Evolutionary conservation across 2,329 filamentous ascomycete species (phyloP).

Genomic region (Neospermospora avenae): DNA sequence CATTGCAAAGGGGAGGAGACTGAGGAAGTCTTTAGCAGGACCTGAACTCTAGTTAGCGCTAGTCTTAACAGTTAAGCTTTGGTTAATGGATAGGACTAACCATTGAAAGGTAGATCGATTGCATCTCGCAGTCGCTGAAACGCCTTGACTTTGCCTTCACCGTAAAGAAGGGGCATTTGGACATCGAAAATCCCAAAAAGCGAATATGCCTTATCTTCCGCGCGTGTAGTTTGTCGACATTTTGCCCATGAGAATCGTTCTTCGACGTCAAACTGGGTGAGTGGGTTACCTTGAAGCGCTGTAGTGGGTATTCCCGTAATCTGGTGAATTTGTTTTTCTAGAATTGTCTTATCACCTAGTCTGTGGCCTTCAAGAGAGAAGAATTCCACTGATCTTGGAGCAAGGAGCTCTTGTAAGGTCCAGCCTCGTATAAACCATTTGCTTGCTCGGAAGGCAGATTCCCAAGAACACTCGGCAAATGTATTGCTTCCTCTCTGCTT

Average conservation of each 20-base stretch:
- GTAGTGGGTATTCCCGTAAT: conserved; percentile 13
- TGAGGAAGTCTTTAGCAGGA: background rate
- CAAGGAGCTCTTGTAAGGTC: conserved; percentile 19
- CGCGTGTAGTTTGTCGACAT: conserved; percentile 34
- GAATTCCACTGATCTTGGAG: conserved; percentile 19
- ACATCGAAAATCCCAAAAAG: conserved; percentile 39
- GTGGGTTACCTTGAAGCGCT: conserved; percentile 8
- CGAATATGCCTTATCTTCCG: conserved; percentile 40
- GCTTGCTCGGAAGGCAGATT: conserved; percentile 15
- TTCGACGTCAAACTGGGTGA: conserved; percentile 14
- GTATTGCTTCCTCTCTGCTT: background rate
- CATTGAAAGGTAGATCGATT: conserved; percentile 27
- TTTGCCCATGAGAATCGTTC: conserved; percentile 40
- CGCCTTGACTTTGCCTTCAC: conserved; percentile 34
- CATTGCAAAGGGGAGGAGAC: background rate
- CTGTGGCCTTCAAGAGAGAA: conserved; percentile 11
- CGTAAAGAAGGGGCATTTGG: conserved; percentile 43
- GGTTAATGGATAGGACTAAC: conserved; percentile 5
- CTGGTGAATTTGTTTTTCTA: conserved; percentile 13
- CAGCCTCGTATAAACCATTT: conserved; percentile 15
- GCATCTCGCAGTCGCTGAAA: conserved; percentile 37
- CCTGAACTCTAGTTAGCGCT: conserved; percentile 1
- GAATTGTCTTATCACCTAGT: conserved; percentile 14
- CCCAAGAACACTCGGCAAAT: conserved; percentile 4
- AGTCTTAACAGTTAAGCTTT: background rate